Conservation (phyloP, 1,284 basidiomycete species). For the Vanrija sp. region DNA sequence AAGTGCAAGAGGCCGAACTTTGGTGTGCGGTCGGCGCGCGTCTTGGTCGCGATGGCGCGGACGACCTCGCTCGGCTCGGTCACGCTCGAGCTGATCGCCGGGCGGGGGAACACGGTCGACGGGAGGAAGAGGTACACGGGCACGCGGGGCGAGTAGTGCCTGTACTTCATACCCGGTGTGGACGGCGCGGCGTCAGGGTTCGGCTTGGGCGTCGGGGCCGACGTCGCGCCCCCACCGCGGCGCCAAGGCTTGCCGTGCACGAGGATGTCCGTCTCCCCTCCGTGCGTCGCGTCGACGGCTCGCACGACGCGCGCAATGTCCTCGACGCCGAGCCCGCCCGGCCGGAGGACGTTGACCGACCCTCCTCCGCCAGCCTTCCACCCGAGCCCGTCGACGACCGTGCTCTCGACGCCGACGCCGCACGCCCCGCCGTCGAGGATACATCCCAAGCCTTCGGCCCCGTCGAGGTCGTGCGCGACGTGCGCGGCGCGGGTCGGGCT, state of each 20-base stretch:
- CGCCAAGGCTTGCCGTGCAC: slow-evolving; percentile 33
- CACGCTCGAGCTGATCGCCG: slow-evolving; percentile 43
- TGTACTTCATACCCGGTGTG: slow-evolving; percentile 99
- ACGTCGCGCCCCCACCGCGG: not conserved
- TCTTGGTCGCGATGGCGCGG: not conserved
- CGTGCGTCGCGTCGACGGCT: slow-evolving; percentile 42
- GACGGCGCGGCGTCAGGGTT: slow-evolving; percentile 59
- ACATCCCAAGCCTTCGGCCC: slow-evolving; percentile 59
- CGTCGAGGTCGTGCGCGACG: slow-evolving; percentile 70
- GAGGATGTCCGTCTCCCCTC: slow-evolving; percentile 28
- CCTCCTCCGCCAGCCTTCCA: slow-evolving; percentile 58
- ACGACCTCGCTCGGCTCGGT: slow-evolving; percentile 9
- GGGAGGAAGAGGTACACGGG: slow-evolving; percentile 73
- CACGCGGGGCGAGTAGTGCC: slow-evolving; percentile 88
- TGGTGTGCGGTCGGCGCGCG: slow-evolving; percentile 25
- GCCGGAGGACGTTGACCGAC: slow-evolving; percentile 75
- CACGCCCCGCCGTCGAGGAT: slow-evolving; percentile 93
- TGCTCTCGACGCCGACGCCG: slow-evolving; percentile 88
- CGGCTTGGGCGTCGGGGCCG: not conserved
- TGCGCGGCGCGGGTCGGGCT: slow-evolving; percentile 90
- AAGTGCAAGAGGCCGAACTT: slow-evolving; percentile 64
- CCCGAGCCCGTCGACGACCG: slow-evolving; percentile 79
- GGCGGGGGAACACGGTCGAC: slow-evolving; percentile 42
- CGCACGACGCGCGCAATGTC: slow-evolving; percentile 65
- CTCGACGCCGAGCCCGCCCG: slow-evolving; percentile 90